A percentile compares a stretch with the other conserved stretches of the same genome.
Conservation (phyloP, 345 rosid species). For the Rhodomyrtus tomentosa region DNA sequence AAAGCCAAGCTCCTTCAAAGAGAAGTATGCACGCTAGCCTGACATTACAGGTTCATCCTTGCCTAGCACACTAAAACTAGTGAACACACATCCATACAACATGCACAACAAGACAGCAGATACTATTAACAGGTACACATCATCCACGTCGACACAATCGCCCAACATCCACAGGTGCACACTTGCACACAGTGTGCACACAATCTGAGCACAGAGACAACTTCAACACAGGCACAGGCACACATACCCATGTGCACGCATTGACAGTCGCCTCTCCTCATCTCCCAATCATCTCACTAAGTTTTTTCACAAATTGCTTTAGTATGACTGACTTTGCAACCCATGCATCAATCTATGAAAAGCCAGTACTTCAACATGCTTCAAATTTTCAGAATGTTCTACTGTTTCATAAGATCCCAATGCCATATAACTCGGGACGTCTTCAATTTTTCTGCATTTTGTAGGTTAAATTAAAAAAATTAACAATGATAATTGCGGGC, state of each 20-base stretch:
- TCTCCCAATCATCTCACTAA: background rate
- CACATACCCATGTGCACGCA: background rate
- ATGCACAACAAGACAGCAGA: background rate
- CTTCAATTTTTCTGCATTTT: background rate
- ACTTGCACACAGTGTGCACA: background rate
- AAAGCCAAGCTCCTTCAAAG: background rate
- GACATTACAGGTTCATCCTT: background rate
- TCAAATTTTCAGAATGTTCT: background rate
- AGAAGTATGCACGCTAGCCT: background rate
- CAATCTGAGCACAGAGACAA: background rate
- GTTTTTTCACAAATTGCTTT: background rate
- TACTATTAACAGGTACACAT: background rate
- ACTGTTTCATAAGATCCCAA: background rate
- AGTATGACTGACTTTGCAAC: background rate
- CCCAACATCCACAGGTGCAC: background rate
- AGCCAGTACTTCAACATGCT: background rate
- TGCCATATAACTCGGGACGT: background rate
- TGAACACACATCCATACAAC: background rate
- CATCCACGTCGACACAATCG: background rate
- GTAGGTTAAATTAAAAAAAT: background rate
- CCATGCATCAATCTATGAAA: background rate
- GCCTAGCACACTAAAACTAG: background rate
- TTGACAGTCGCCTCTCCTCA: background rate
- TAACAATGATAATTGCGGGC: background rate
- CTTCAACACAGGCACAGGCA: background rate